Evolutionary conservation across 2,329 filamentous ascomycete genomes (phyloP), one percentile per base, ranked within the genome.

Genomic region (Aureobasidium sp.): DNA sequence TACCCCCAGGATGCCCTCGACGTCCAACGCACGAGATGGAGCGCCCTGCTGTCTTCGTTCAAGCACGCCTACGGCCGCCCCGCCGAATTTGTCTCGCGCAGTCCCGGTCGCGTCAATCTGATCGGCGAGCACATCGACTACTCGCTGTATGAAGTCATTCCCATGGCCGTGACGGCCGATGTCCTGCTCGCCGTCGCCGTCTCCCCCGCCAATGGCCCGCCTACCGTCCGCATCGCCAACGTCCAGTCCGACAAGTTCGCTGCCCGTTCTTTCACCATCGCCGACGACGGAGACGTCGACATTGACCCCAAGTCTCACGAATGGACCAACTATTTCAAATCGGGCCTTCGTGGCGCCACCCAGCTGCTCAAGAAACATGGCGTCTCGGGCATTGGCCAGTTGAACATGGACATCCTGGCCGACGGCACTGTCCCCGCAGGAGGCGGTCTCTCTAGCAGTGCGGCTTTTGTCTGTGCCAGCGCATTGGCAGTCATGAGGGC

Each of bases 51-150:
- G 37, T 72, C 79, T 48, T 78, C 78, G 60, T 97, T 97, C 71
- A 74, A 83, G 60, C 71, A 78, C 55, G 74, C 72, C 37, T 95
- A 91, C 70, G 84, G 82, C 61, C 77, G 81, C 48, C 73, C 77
- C 14, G 83, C 90, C 34, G 79, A 86, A 55, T 96, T 95, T 64
- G 82, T 97, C 17, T 81, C 91, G 8, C 84, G 93, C 58, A 95
- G 90, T 53, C 93, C 93, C 1, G 93, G 93, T 56, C 82, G 93
- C 60, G 93, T 98, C 60, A 97, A 97, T 74, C 93, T 98, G 65
- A 96, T 98, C 67, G 93, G 93, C 69, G 93, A 98, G 78, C 93
- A 98, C 74, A 95, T 98, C 64, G 93, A 98, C 74, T 98, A 98
- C 74, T 95, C 89, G 12, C 81, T 98, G 17, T 98, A 97, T 75